These are phyloP conservation scores for Cytospora paraplurivora DNA, from an alignment of 2,329 filamentous ascomycete species.

Conservation along the genomic window DNA sequence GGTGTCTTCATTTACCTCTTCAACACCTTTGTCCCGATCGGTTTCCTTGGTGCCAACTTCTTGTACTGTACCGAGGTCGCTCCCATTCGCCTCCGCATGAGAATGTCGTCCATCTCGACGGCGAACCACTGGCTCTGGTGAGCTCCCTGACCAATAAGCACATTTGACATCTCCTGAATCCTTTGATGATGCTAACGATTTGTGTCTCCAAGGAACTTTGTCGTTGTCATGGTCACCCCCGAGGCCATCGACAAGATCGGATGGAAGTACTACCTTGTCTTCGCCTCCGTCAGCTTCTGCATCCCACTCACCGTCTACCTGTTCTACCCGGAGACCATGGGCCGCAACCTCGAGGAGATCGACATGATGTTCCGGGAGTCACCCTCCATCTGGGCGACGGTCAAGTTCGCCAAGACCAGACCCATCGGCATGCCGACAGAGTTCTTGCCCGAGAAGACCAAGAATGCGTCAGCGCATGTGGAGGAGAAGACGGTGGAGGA, in stretches of 20 bases:
- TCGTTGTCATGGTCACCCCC: constrained; percentile 48
- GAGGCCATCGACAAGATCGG: constrained; percentile 53
- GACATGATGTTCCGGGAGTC: constrained; percentile 47
- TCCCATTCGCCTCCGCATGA: constrained; percentile 52
- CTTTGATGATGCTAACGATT: not conserved
- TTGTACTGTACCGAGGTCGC: constrained; percentile 62
- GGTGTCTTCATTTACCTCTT: constrained; percentile 61
- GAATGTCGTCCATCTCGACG: constrained; percentile 59
- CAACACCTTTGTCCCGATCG: constrained; percentile 62
- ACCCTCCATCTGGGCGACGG: constrained; percentile 41
- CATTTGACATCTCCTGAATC: not conserved
- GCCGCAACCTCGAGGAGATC: constrained; percentile 50
- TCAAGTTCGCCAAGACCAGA: constrained; percentile 41
- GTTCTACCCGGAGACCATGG: constrained; percentile 53
- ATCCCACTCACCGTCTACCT: constrained; percentile 49
- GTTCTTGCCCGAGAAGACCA: constrained; percentile 26
- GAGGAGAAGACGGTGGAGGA: constrained; percentile 21
- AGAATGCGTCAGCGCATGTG: constrained; percentile 14
- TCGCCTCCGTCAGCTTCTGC: constrained; percentile 47
- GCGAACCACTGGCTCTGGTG: constrained; percentile 56
- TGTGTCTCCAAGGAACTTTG: constrained; percentile 41
- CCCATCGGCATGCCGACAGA: constrained; percentile 31
- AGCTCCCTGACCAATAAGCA: constrained; percentile 23
- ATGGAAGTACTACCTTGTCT: constrained; percentile 55
- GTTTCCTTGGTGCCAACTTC: constrained; percentile 61